Evolutionary conservation across 148 eudicot genomes (phyloP), one percentile per base, ranked within the genome.

Genomic region (Amaranthus hypochondriacus): DNA sequence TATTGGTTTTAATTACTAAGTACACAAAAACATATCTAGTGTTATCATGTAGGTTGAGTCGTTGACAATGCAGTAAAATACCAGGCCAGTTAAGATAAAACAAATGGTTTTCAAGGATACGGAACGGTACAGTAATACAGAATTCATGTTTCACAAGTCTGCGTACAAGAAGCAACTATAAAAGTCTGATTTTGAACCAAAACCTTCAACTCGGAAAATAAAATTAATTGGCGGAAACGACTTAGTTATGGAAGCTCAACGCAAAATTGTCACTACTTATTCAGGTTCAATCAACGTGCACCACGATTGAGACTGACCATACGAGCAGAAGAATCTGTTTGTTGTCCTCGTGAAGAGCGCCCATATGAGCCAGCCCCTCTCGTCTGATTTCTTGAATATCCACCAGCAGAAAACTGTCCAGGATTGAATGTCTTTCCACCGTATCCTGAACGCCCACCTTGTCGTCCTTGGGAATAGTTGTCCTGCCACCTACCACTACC

Each of bases 281-380:
- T 28, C 39, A 2, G 39, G 39, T 14, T 28, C 39, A 58, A 49
- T 71, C 21, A 82, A 68, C 86, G 87, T 58, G 43, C 69, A 8
- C 89, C 88, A 55, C 90, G 83, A 84, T 84, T 87, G 18, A 90
- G 88, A 75, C 74, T 90, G 59, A 90, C 96, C 97, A 92, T 92
- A 57, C 93, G 84, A 13, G 86, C 79, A 2, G 88, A 77, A n/a
- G 75, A 78, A 59, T 88, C 89, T 87, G 78, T 85, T 50, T 84
- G 87, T 12, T 81, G 82, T 11, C 89, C 97, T 68, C 89, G 81
- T 53, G 79, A 72, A 69, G 77, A 62, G 70, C 86, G 76, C 56
- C 88, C 85, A 64, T 84, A 83, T 15, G 84, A 79, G 47, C 81
- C 78, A 0, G 67, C 58, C 5, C 85, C 86, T 73, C 39, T 28